Percentiles rank a stretch among this genome's conserved stretches.
These are phyloP conservation scores for Penicillium capsulatum DNA, from an alignment of 2,329 filamentous ascomycete genomes.

Conservation along the genomic window DNA sequence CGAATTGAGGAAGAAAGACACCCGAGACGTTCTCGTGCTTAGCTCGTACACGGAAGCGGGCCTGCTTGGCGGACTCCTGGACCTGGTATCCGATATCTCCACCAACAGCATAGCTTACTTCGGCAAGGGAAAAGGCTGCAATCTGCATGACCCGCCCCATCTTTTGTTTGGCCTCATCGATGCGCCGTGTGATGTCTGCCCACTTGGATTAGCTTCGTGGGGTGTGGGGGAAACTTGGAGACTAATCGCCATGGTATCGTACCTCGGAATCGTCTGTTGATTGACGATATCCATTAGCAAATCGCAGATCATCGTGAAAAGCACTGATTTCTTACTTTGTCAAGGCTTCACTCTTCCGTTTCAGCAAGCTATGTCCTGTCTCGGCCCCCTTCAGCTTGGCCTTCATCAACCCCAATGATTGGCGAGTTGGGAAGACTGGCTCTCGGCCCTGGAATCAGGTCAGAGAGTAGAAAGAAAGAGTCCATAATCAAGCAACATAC, in stretches of 20 bases:
- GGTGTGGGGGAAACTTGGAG: slow-evolving; percentile 21
- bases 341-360: slow-evolving; percentile 95
- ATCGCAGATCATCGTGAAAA: background rate
- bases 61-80: slow-evolving; percentile 89
- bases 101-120: slow-evolving; percentile 95
- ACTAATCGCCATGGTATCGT: slow-evolving; percentile 29
- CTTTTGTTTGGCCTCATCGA: slow-evolving; percentile 98
- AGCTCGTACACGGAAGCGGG: slow-evolving; percentile 85
- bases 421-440: slow-evolving; percentile 94
- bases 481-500: slow-evolving; percentile 8
- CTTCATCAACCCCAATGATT: slow-evolving; percentile 96
- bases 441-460: slow-evolving; percentile 69
- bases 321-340: slow-evolving; percentile 68
- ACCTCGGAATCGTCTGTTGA: slow-evolving; percentile 79
- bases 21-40: slow-evolving; percentile 99
- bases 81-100: slow-evolving; percentile 96
- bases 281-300: slow-evolving; percentile 21
- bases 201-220: slow-evolving; percentile 22
- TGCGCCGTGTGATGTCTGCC: slow-evolving; percentile 87
- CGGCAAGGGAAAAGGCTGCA: slow-evolving; percentile 92
- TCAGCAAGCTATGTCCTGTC: slow-evolving; percentile 87
- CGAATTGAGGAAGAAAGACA: slow-evolving; percentile 88
- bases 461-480: slow-evolving; percentile 1
- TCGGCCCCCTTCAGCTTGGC: slow-evolving; percentile 92
- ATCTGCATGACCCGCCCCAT: slow-evolving; percentile 99